Conservation (phyloP, 1,284 basidiomycete species). For the Cryptococcus sp. region DNA sequence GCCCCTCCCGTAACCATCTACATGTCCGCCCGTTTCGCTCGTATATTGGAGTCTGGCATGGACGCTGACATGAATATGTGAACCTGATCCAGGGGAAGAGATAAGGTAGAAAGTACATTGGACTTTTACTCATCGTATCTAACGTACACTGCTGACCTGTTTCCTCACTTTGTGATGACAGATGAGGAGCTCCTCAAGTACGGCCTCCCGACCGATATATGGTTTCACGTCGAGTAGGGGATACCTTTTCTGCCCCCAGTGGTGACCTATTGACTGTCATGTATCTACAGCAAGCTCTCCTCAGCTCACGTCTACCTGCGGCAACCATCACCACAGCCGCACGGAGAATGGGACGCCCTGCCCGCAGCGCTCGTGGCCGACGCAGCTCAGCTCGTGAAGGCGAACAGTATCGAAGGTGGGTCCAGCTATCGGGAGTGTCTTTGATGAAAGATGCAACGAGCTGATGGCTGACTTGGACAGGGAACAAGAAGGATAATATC, state of each 20-base stretch:
- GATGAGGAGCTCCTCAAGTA: slow-evolving; percentile 93
- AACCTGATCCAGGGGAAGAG: slow-evolving; percentile 61
- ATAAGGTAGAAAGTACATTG: slow-evolving; percentile 88
- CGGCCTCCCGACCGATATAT: slow-evolving; percentile 60
- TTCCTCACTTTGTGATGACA: slow-evolving; percentile 41
- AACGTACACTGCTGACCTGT: not conserved
- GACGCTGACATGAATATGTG: not conserved
- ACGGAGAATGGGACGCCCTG: slow-evolving; percentile 72
- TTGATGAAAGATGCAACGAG: not conserved
- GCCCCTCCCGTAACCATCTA: slow-evolving; percentile 73
- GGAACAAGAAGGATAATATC: slow-evolving; percentile 93
- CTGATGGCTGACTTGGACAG: slow-evolving; percentile 50
- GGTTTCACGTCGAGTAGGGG: slow-evolving; percentile 58
- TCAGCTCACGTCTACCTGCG: slow-evolving; percentile 93
- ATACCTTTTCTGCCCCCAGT: not conserved
- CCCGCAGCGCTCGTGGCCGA: slow-evolving; percentile 76
- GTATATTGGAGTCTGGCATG: not conserved
- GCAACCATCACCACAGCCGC: slow-evolving; percentile 66
- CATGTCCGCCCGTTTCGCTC: slow-evolving; percentile 54
- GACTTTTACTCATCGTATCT: not conserved
- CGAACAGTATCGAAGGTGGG: slow-evolving; percentile 92
- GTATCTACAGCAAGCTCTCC: slow-evolving; percentile 74
- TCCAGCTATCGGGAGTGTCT: not conserved
- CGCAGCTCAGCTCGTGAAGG: slow-evolving; percentile 92
- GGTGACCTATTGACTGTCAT: not conserved